Evolutionary conservation across 495 filamentous ascomycete genomes (phyloP).

Genomic region (Penicillium arizonense): DNA sequence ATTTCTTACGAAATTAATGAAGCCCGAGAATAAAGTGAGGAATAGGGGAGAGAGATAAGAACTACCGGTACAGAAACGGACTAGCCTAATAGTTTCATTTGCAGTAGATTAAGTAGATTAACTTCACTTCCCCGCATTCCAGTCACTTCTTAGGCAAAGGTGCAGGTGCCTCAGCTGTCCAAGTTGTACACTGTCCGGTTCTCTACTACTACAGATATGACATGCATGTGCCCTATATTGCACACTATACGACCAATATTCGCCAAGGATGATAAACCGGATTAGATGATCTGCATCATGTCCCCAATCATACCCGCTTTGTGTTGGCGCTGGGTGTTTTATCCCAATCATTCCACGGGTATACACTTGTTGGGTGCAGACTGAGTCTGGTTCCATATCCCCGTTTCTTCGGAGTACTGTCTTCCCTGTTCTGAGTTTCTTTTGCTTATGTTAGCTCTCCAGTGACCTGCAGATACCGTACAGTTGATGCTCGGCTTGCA

Average conservation of each 20-base stretch:
- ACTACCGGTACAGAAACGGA: too few species aligned
- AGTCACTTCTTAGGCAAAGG: background rate
- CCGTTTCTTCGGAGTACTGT: constrained; percentile 12
- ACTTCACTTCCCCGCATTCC: constrained; percentile 3
- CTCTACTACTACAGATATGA: too few species aligned
- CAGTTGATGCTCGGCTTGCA: too few species aligned
- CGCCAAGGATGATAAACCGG: too few species aligned
- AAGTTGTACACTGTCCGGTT: too few species aligned
- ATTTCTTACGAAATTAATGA: too few species aligned
- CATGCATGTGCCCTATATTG: too few species aligned
- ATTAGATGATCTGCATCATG: background rate
- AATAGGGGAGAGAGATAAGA: too few species aligned
- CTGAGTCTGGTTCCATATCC: background rate
- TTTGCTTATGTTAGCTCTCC: too few species aligned
- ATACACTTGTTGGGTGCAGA: constrained; percentile 2
- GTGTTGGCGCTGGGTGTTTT: background rate
- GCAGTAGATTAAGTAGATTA: background rate
- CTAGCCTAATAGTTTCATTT: background rate
- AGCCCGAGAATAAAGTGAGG: too few species aligned
- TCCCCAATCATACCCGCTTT: background rate
- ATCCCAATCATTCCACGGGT: constrained; percentile 3
- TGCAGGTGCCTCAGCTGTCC: constrained; percentile 3
- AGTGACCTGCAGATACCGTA: too few species aligned
- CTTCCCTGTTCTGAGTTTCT: constrained; percentile 5
- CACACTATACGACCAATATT: too few species aligned